Conservation (phyloP, 257 asterid genomes). For the Solanum pinnatisectum region DNA sequence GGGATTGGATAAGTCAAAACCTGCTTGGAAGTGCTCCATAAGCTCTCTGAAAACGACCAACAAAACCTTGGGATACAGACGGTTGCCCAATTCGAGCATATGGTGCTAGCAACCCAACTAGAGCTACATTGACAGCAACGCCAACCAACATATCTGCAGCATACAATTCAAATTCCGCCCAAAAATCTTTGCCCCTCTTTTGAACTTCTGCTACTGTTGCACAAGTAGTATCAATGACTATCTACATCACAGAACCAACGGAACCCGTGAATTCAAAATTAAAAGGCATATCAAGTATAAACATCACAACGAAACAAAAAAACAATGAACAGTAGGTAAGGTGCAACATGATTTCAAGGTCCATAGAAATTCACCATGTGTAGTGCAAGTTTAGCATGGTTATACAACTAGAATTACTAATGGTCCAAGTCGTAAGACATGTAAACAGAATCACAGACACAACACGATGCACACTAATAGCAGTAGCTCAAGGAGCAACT, state of each 20-base stretch:
- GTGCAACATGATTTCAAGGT: background rate
- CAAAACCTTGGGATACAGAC: conserved; percentile 54
- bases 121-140: conserved; percentile 87
- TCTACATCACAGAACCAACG: conserved; percentile 29
- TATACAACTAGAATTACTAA: background rate
- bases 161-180: conserved; percentile 94
- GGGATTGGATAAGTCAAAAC: conserved; percentile 16
- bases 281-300: background rate
- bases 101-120: conserved; percentile 96
- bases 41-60: conserved; percentile 59
- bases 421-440: background rate
- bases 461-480: background rate
- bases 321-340: background rate
- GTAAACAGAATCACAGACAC: background rate
- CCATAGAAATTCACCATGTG: background rate
- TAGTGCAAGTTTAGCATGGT: background rate
- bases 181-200: conserved; percentile 90
- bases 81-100: conserved; percentile 78
- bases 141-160: conserved; percentile 93
- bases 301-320: background rate
- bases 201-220: conserved; percentile 98
- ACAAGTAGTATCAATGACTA: conserved; percentile 88
- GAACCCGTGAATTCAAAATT: background rate
- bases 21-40: conserved; percentile 96
- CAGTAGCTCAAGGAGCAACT: background rate